Percentiles rank a stretch among this genome's conserved stretches.
phyloP scores from a whole-genome alignment of 1,284 basidiomycete species.

The Puccinia novopanici region DNA sequence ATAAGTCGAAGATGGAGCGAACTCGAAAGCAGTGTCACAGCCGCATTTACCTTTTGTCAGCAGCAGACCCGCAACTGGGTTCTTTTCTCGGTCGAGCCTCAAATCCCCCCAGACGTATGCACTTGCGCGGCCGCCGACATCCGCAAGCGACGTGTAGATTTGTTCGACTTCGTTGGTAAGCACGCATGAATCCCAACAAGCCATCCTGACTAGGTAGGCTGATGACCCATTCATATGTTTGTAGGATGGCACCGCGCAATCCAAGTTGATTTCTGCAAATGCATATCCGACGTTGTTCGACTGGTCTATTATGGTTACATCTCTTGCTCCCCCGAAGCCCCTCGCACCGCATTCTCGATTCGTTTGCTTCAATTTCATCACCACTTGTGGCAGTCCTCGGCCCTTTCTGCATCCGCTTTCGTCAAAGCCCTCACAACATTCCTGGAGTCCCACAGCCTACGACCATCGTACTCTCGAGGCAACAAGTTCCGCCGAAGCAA shows the following conservation, averaged over 20 bases:
- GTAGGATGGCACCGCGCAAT: not conserved
- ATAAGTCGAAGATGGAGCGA: not conserved
- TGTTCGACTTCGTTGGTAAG: not conserved
- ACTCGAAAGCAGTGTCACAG: not conserved
- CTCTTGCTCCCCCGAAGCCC: not conserved
- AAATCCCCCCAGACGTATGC: not conserved
- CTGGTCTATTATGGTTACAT: conserved; percentile 20
- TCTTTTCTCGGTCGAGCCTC: not conserved
- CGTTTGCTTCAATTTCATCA: conserved; percentile 23
- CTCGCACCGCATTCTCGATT: conserved; percentile 10
- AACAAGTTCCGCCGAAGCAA: not conserved
- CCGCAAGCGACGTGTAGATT: not conserved
- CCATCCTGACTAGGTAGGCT: no score
- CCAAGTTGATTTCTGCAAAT: not conserved
- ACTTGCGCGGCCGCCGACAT: not conserved
- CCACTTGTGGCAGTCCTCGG: not conserved
- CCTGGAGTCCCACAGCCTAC: not conserved
- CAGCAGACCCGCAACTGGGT: not conserved
- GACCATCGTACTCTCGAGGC: not conserved
- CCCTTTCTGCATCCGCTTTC: not conserved
- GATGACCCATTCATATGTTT: no score
- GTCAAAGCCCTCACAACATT: not conserved
- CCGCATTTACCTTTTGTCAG: not conserved
- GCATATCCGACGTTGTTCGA: not conserved
- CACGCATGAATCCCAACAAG: no score